A percentile compares a stretch with the other conserved stretches of the same genome.
phyloP scores from a whole-genome alignment of 306 rosid genomes.

The Glycine tomentella region DNA sequence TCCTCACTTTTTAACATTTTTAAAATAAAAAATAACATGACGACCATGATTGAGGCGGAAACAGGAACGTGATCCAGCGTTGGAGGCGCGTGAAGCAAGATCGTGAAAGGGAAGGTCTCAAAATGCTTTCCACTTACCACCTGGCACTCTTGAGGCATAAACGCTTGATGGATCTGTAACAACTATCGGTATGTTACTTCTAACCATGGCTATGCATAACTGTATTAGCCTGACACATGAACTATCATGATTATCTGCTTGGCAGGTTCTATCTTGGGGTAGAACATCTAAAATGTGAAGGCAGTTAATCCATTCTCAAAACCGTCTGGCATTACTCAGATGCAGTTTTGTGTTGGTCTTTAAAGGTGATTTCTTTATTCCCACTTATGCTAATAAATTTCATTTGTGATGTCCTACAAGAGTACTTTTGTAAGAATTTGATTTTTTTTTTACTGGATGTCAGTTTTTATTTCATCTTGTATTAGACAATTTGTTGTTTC shows the following conservation, averaged over 20 bases:
- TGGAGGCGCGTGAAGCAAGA: too few relatives aligned
- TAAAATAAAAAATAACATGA: too few relatives aligned
- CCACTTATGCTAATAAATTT: too few relatives aligned
- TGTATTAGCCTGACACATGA: background rate
- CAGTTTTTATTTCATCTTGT: too few relatives aligned
- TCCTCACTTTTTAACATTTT: too few relatives aligned
- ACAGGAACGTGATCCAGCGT: too few relatives aligned
- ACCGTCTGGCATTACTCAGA: slow-evolving; percentile 96
- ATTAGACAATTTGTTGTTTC: too few relatives aligned
- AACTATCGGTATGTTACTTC: slow-evolving; percentile 71
- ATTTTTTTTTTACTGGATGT: too few relatives aligned
- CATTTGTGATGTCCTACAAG: too few relatives aligned
- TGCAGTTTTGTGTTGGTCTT: slow-evolving; percentile 89
- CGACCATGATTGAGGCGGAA: too few relatives aligned
- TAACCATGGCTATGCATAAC: background rate
- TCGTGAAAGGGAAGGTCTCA: too few relatives aligned
- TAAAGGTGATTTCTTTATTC: slow-evolving; percentile 70
- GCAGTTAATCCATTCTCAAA: slow-evolving; percentile 80
- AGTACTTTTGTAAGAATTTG: too few relatives aligned
- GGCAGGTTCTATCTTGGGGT: slow-evolving; percentile 88
- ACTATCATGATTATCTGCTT: background rate
- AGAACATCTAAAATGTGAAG: slow-evolving; percentile 83
- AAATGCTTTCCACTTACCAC: slow-evolving; percentile 67
- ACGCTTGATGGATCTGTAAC: slow-evolving; percentile 87
- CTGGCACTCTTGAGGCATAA: slow-evolving; percentile 91